Evolutionary conservation across 352 stramenopile genomes (phyloP).

Genomic region (Peronosclerospora sorghi): DNA sequence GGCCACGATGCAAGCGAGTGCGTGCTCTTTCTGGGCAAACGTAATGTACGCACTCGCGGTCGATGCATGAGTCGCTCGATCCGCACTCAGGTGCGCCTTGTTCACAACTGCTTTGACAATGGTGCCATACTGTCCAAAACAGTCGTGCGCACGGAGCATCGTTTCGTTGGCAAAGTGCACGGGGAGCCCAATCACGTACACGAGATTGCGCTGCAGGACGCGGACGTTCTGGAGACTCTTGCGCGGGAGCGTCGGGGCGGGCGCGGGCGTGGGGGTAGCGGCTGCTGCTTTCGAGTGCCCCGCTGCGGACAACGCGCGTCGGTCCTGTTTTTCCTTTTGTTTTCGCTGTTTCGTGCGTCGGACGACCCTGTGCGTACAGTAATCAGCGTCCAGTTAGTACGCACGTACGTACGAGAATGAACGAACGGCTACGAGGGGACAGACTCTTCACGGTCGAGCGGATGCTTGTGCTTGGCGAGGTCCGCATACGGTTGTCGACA

Average conservation of each 20-base stretch:
- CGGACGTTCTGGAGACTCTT: conserved; percentile 84
- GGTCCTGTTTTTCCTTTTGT: conserved; percentile 77
- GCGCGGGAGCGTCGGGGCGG: too few relatives aligned
- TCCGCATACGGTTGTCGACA: conserved; percentile 96
- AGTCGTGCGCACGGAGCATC: conserved; percentile 73
- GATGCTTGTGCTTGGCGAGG: conserved; percentile 82
- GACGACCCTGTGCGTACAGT: conserved; percentile 40
- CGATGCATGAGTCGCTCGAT: conserved; percentile 57
- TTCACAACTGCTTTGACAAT: conserved; percentile 91
- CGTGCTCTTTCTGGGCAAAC: conserved; percentile 86
- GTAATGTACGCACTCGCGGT: conserved; percentile 90
- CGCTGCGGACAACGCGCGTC: conserved; percentile 37
- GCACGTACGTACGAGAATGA: conserved; percentile 1
- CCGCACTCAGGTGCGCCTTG: conserved; percentile 60
- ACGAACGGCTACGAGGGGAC: too few relatives aligned
- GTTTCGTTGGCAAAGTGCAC: conserved; percentile 77
- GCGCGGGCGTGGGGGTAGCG: too few relatives aligned
- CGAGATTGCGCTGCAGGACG: conserved; percentile 90
- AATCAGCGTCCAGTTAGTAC: not conserved
- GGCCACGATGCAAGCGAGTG: conserved; percentile 82
- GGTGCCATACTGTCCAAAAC: conserved; percentile 90
- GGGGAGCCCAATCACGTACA: conserved; percentile 91
- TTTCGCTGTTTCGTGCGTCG: conserved; percentile 74
- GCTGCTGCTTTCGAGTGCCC: conserved; percentile 13
- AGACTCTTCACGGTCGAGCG: conserved; percentile 92